These are phyloP conservation scores for Tetracladium marchalianum DNA, from an alignment of 495 filamentous ascomycete genomes.

Conservation along the genomic window DNA sequence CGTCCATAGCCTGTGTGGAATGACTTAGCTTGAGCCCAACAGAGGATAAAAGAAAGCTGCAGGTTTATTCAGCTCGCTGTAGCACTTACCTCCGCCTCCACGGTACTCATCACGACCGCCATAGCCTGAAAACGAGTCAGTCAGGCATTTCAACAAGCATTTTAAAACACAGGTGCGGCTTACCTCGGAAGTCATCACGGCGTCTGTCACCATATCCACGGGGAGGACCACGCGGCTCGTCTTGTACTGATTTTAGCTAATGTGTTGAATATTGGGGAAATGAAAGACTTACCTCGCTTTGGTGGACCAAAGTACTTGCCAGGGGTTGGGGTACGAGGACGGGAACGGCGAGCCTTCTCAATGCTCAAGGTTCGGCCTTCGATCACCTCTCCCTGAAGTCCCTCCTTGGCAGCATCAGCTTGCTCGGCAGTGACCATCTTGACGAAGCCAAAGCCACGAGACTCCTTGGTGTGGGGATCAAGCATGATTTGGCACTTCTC, in stretches of 20 bases:
- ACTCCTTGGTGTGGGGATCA: slow-evolving; percentile 95
- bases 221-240: slow-evolving; percentile 47
- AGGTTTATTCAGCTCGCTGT: too few species aligned
- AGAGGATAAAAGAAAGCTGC: too few species aligned
- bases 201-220: slow-evolving; percentile 14
- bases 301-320: slow-evolving; percentile 99
- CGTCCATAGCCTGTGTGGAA: slow-evolving; percentile 7
- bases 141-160: slow-evolving; percentile 10
- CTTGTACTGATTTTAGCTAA: slow-evolving; percentile 29
- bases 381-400: slow-evolving; percentile 87
- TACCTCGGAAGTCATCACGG: background rate
- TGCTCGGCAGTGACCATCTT: slow-evolving; percentile 93
- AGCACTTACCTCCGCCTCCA: slow-evolving; percentile 17
- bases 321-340: slow-evolving; percentile 90
- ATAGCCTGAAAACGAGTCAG: slow-evolving; percentile 29
- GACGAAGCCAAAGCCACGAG: slow-evolving; percentile 98
- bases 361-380: slow-evolving; percentile 96
- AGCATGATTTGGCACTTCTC: slow-evolving; percentile 99
- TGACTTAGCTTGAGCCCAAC: too few species aligned
- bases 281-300: slow-evolving; percentile 70
- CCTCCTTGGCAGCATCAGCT: slow-evolving; percentile 94
- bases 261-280: slow-evolving; percentile 12
- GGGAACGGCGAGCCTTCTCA: slow-evolving; percentile 93
- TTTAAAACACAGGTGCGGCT: too few species aligned
- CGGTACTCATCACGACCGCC: slow-evolving; percentile 26